phyloP scores from a whole-genome alignment of 2,329 filamentous ascomycete species.

The Pyrenophora seminiperda region DNA sequence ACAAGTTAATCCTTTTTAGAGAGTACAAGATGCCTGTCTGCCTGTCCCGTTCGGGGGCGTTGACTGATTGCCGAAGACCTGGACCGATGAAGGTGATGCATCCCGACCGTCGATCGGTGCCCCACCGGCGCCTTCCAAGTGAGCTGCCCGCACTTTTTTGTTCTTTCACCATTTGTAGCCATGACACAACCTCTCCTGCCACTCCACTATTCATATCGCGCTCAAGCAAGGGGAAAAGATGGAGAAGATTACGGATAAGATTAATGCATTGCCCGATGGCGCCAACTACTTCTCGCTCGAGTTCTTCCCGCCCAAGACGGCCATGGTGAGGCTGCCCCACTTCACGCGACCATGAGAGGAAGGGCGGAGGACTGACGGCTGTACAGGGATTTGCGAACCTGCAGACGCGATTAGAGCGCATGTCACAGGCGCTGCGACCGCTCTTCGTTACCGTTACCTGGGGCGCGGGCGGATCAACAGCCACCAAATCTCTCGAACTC shows the following conservation, averaged over 20 bases:
- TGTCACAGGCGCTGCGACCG: constrained; percentile 87
- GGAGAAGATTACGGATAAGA: constrained; percentile 88
- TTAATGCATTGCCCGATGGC: constrained; percentile 82
- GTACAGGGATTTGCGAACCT: constrained; percentile 83
- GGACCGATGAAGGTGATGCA: constrained; percentile 10
- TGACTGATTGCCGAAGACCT: background rate
- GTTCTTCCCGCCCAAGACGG: constrained; percentile 98
- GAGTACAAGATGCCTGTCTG: no score
- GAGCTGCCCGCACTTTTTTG: constrained; percentile 27
- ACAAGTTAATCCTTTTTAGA: no score
- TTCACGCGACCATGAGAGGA: constrained; percentile 9
- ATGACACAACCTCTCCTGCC: constrained; percentile 36
- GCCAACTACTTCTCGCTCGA: constrained; percentile 93
- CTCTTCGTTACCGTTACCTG: constrained; percentile 97
- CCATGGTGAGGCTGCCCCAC: constrained; percentile 64
- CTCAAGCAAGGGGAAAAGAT: constrained; percentile 21
- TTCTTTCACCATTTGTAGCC: constrained; percentile 29
- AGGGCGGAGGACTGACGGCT: constrained; percentile 15
- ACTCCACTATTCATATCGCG: constrained; percentile 8
- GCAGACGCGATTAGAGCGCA: constrained; percentile 88
- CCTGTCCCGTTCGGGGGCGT: no score
- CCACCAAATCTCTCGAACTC: constrained; percentile 87
- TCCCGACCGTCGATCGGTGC: constrained; percentile 28
- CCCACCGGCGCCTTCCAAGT: constrained; percentile 30
- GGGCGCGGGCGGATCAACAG: constrained; percentile 93